Conservation (phyloP, 495 filamentous ascomycete species). For the Hamigera avellanea region DNA sequence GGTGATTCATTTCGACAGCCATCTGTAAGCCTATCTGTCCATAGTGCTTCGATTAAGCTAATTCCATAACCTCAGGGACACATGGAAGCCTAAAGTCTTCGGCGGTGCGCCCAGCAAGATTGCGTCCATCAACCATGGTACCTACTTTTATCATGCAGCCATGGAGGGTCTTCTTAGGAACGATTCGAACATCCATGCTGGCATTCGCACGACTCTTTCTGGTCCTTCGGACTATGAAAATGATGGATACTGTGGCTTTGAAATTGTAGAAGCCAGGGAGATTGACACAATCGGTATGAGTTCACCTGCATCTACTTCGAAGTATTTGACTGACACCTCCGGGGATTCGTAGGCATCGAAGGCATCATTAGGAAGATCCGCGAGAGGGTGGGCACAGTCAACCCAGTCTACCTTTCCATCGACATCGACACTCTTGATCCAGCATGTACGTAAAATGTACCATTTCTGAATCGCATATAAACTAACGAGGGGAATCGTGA, state of each 20-base stretch:
- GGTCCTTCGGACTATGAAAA: slow-evolving; percentile 68
- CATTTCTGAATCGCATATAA: background rate
- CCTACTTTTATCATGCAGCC: slow-evolving; percentile 62
- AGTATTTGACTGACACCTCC: background rate
- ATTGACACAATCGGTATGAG: slow-evolving; percentile 61
- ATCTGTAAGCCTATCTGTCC: slow-evolving; percentile 39
- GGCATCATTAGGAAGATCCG: slow-evolving; percentile 69
- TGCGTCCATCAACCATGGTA: slow-evolving; percentile 76
- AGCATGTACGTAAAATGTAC: slow-evolving; percentile 43
- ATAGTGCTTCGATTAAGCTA: background rate
- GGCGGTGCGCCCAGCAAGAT: slow-evolving; percentile 49
- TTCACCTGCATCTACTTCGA: too few relatives aligned
- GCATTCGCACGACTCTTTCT: slow-evolving; percentile 67
- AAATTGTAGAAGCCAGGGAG: slow-evolving; percentile 69
- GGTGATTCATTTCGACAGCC: slow-evolving; percentile 64
- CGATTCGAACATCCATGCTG: slow-evolving; percentile 76
- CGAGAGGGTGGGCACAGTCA: slow-evolving; percentile 57
- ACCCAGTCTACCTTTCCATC: slow-evolving; percentile 72
- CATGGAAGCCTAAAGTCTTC: slow-evolving; percentile 61
- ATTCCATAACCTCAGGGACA: slow-evolving; percentile 29
- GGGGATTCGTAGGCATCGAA: slow-evolving; percentile 21
- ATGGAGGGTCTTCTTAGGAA: slow-evolving; percentile 67
- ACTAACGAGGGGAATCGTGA: background rate
- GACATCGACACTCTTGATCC: slow-evolving; percentile 87
- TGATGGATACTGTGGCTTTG: slow-evolving; percentile 74